Percentiles rank a stretch among this genome's conserved stretches.
Conservation (phyloP, 148 eudicot genomes). For the Fagopyrum homotropicum region DNA sequence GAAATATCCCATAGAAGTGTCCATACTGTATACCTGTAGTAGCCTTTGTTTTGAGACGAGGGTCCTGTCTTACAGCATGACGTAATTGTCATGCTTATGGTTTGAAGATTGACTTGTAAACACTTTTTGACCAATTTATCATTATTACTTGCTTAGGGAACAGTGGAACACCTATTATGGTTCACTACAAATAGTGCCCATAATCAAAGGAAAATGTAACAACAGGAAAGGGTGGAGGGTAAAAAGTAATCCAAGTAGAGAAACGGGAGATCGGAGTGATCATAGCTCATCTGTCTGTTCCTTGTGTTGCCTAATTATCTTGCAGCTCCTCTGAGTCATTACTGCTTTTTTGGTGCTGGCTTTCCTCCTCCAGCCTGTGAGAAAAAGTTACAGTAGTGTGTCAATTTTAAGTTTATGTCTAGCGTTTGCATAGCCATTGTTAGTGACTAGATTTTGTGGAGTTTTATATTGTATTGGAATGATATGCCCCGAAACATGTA, state of each 20-base stretch:
- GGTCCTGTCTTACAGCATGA: too few relatives aligned
- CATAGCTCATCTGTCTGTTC: not conserved
- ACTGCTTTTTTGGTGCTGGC: slow-evolving; percentile 7
- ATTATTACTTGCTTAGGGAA: not conserved
- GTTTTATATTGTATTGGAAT: not conserved
- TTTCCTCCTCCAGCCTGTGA: slow-evolving; percentile 5
- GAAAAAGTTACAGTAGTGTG: not conserved
- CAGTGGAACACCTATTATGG: not conserved
- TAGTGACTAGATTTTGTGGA: not conserved
- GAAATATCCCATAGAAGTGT: not conserved
- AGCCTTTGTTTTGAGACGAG: not conserved
- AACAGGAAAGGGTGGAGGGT: not conserved
- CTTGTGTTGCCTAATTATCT: not conserved
- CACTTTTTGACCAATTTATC: not conserved
- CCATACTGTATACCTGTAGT: not conserved
- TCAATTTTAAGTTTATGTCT: not conserved
- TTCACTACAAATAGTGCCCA: not conserved
- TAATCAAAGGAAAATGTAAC: not conserved
- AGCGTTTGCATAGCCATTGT: not conserved
- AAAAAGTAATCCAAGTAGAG: not conserved
- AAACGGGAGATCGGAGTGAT: not conserved
- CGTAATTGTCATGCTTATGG: not conserved
- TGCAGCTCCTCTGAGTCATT: not conserved
- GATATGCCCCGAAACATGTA: not conserved
- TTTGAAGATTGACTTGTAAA: not conserved